These are phyloP conservation scores for Umbelopsis isabellina DNA, from an alignment of 192 early-diverging fungal genomes.

Conservation along the genomic window DNA sequence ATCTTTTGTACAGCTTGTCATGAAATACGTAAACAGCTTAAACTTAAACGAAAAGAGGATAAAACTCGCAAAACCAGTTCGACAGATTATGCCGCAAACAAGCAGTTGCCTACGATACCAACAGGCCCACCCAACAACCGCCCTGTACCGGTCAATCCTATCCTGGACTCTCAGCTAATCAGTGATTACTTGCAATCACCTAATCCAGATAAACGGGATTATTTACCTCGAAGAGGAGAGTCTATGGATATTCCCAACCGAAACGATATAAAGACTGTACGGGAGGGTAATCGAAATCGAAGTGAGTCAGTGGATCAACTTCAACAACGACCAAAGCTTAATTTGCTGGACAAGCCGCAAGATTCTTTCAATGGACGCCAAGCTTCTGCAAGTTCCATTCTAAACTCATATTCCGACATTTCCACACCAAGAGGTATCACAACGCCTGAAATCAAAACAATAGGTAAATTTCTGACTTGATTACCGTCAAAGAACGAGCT, in stretches of 20 bases:
- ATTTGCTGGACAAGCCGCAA: neutral
- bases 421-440: neutral
- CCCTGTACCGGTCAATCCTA: neutral
- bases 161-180: slow-evolving; percentile 12
- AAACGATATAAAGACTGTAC: neutral
- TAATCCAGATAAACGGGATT: slow-evolving; percentile 9
- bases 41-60: slow-evolving; percentile 58
- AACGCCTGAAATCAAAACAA: neutral
- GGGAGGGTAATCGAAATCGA: neutral
- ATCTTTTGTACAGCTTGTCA: slow-evolving; percentile 80
- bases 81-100: neutral
- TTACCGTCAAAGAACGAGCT: neutral
- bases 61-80: slow-evolving; percentile 11
- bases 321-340: slow-evolving; percentile 6
- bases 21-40: slow-evolving; percentile 65
- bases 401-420: slow-evolving; percentile 31
- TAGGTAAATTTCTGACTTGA: slow-evolving; percentile 2
- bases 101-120: neutral
- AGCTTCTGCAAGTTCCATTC: slow-evolving; percentile 31
- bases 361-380: slow-evolving; percentile 9
- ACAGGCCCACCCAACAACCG: neutral
- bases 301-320: slow-evolving; percentile 20
- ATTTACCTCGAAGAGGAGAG: slow-evolving; percentile 6
- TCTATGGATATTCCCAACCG: slow-evolving; percentile 11
- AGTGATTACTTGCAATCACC: slow-evolving; percentile 9